A percentile compares a stretch with the other conserved stretches of the same genome.
These are phyloP conservation scores for Penstemon newberryi DNA, from an alignment of 257 asterid species.

Conservation along the genomic window DNA sequence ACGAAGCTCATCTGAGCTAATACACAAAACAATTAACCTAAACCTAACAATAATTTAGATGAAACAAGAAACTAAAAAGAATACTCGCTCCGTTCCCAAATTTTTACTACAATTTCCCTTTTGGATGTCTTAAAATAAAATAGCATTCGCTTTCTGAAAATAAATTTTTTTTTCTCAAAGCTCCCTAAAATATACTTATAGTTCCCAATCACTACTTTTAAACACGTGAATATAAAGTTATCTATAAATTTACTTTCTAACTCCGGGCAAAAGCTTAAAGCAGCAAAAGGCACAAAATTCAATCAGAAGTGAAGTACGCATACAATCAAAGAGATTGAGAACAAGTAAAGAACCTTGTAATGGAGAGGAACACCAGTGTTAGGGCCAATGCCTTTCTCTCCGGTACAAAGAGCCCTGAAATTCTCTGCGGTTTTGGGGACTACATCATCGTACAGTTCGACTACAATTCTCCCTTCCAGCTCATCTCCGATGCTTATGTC, in stretches of 20 bases:
- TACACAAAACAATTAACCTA: background rate
- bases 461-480: conserved; percentile 82
- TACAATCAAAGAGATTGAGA: background rate
- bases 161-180: too few relatives aligned
- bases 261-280: too few relatives aligned
- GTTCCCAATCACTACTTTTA: background rate
- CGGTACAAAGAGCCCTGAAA: conserved; percentile 95
- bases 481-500: conserved; percentile 88
- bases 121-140: too few relatives aligned
- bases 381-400: conserved; percentile 93
- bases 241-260: too few relatives aligned
- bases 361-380: conserved; percentile 83
- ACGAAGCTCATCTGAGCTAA: too few relatives aligned
- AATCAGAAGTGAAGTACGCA: background rate
- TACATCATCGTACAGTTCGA: conserved; percentile 72
- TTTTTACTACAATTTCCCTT: too few relatives aligned
- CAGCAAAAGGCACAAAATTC: background rate
- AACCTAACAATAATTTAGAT: background rate
- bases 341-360: conserved; percentile 56
- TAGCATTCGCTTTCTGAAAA: too few relatives aligned
- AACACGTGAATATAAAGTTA: too few relatives aligned
- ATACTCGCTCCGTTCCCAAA: background rate
- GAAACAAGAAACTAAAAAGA: background rate
- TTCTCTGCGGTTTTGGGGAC: conserved; percentile 96
- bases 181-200: background rate